Evolutionary conservation across 2,329 filamentous ascomycete species (phyloP).

Genomic region (Clonostachys chloroleuca): DNA sequence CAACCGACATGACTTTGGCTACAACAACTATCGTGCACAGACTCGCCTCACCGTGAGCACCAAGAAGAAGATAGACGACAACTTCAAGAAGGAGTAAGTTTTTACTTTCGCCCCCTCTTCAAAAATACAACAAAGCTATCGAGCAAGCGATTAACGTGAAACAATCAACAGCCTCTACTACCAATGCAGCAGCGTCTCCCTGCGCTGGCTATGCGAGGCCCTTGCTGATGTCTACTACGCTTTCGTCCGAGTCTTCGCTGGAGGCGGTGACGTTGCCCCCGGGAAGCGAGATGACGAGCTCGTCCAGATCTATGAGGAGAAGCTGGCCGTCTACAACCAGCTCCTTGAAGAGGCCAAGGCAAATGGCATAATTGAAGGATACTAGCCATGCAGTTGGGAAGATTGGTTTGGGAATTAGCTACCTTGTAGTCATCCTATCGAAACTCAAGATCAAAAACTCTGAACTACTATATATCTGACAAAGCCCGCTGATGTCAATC

Average conservation of each 20-base stretch:
- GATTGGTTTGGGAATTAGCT: too few relatives aligned
- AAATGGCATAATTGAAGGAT: neutral
- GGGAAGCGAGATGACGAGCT: slow-evolving; percentile 9
- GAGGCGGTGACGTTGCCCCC: slow-evolving; percentile 10
- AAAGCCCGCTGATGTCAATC: too few relatives aligned
- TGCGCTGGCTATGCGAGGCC: slow-evolving; percentile 12
- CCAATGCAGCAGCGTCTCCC: slow-evolving; percentile 15
- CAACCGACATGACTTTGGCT: slow-evolving; percentile 53
- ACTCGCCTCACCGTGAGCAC: slow-evolving; percentile 34
- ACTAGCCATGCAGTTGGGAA: neutral
- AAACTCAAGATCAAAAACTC: too few relatives aligned
- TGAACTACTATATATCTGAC: too few relatives aligned
- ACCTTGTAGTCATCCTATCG: too few relatives aligned
- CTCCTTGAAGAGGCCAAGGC: slow-evolving; percentile 17
- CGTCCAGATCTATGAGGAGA: slow-evolving; percentile 15
- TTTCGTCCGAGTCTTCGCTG: slow-evolving; percentile 22
- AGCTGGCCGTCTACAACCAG: slow-evolving; percentile 17
- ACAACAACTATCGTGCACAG: slow-evolving; percentile 46
- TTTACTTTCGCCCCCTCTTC: neutral
- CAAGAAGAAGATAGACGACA: slow-evolving; percentile 39
- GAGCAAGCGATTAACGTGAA: neutral
- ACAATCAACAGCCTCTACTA: slow-evolving; percentile 14
- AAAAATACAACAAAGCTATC: neutral
- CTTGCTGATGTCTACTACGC: slow-evolving; percentile 25
- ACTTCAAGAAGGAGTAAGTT: slow-evolving; percentile 41